A percentile compares a stretch with the other conserved stretches of the same genome.
phyloP scores from a whole-genome alignment of 495 filamentous ascomycete genomes.

The Talaromyces proteolyticus region DNA sequence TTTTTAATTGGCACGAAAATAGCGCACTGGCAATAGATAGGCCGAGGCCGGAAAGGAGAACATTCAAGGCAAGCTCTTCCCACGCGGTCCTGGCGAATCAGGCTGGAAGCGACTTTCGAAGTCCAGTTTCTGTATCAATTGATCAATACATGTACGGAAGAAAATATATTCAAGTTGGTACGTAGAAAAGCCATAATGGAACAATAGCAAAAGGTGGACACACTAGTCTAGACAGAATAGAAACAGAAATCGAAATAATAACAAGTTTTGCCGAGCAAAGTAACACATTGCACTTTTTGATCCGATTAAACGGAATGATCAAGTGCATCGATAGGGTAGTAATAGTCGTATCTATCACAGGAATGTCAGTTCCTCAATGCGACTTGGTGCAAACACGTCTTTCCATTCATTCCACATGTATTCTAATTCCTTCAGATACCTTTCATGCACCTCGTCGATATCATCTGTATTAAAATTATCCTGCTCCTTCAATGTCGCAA shows the following conservation, averaged over 20 bases:
- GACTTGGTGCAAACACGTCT: slow-evolving; percentile 72
- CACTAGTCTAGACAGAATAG: not conserved
- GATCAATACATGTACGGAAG: too few species aligned
- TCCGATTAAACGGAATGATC: not conserved
- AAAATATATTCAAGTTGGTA: too few species aligned
- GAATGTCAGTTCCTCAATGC: slow-evolving; percentile 58
- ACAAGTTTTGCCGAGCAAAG: not conserved
- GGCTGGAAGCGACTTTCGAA: too few species aligned
- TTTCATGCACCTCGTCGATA: slow-evolving; percentile 68
- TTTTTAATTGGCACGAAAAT: too few species aligned
- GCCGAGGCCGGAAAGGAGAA: too few species aligned
- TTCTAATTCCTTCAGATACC: slow-evolving; percentile 73
- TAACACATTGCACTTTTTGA: not conserved
- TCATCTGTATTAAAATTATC: slow-evolving; percentile 56
- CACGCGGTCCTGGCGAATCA: too few species aligned
- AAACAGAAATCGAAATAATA: not conserved
- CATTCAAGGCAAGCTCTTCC: too few species aligned
- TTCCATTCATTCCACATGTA: slow-evolving; percentile 86
- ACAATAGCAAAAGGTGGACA: too few species aligned
- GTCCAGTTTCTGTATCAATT: too few species aligned
- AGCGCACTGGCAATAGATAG: too few species aligned
- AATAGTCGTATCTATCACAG: not conserved
- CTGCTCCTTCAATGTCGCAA: slow-evolving; percentile 56
- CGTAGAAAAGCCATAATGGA: too few species aligned
- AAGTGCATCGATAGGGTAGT: not conserved